These are phyloP conservation scores for Trifolium subterraneum DNA, from an alignment of 306 rosid genomes.

Conservation along the genomic window DNA sequence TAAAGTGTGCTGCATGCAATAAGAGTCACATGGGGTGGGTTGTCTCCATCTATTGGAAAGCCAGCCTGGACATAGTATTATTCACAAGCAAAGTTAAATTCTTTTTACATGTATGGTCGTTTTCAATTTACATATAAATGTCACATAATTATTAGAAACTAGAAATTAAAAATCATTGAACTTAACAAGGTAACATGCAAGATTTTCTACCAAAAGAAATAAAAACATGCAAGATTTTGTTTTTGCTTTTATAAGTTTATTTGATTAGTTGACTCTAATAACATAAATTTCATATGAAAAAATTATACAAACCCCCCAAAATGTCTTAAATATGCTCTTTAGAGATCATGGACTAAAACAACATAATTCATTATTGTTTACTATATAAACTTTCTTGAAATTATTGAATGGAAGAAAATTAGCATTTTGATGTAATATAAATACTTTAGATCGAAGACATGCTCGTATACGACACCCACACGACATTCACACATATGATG, in stretches of 20 bases:
- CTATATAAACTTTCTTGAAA: background rate
- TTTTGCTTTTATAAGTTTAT: background rate
- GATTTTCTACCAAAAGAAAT: too few species aligned
- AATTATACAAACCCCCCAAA: background rate
- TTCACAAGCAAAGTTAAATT: conserved; percentile 47
- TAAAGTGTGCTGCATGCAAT: conserved; percentile 40
- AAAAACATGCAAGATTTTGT: too few species aligned
- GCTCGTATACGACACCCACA: too few species aligned
- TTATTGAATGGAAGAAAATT: background rate
- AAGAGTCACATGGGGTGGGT: conserved; percentile 52
- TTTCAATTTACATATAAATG: conserved; percentile 36
- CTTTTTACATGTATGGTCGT: conserved; percentile 36
- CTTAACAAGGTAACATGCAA: conserved; percentile 30
- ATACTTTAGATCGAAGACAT: too few species aligned
- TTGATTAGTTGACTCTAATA: background rate
- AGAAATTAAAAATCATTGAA: conserved; percentile 17
- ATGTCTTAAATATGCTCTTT: conserved; percentile 17
- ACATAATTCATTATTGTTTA: conserved; percentile 1
- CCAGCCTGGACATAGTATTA: conserved; percentile 51
- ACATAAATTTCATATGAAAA: conserved; percentile 15
- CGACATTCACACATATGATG: background rate
- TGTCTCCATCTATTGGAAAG: conserved; percentile 48
- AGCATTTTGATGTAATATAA: too few species aligned
- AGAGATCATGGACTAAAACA: background rate
- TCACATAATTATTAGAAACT: conserved; percentile 19